Percentiles rank a stretch among this genome's conserved stretches.
These are phyloP conservation scores for Fragosphaeria purpurea DNA, from an alignment of 2,329 filamentous ascomycete species.

Conservation along the genomic window DNA sequence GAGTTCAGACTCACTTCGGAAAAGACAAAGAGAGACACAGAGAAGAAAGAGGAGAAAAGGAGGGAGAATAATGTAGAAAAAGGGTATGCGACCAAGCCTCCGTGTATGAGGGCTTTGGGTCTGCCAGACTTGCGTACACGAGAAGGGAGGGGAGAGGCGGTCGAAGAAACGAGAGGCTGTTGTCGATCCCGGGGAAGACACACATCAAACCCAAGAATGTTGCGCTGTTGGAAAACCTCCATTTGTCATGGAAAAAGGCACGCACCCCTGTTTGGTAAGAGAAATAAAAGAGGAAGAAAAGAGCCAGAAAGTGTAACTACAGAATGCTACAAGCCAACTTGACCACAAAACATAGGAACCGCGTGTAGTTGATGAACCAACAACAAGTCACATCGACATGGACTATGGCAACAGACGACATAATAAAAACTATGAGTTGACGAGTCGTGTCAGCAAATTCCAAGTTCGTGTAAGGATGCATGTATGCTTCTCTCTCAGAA, in stretches of 20 bases:
- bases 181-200: constrained; percentile 4
- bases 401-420: too few species aligned
- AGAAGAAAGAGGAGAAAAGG: background rate
- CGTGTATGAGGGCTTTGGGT: too few species aligned
- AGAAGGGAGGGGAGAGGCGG: background rate
- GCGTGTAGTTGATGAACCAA: too few species aligned
- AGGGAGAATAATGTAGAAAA: background rate
- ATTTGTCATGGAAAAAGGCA: background rate
- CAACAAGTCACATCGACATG: too few species aligned
- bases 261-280: background rate
- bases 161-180: background rate
- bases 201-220: background rate
- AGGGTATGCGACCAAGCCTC: too few species aligned
- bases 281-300: background rate
- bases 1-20: too few species aligned
- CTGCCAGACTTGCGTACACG: background rate
- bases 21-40: background rate
- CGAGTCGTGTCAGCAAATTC: too few species aligned
- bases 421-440: too few species aligned
- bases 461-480: too few species aligned
- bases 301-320: background rate
- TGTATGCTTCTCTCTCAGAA: too few species aligned
- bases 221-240: background rate
- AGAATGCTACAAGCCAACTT: too few species aligned
- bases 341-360: background rate